Evolutionary conservation across 2,329 filamentous ascomycete genomes (phyloP), one percentile per base, ranked within the genome.

Genomic region (Annulohypoxylon truncatum): DNA sequence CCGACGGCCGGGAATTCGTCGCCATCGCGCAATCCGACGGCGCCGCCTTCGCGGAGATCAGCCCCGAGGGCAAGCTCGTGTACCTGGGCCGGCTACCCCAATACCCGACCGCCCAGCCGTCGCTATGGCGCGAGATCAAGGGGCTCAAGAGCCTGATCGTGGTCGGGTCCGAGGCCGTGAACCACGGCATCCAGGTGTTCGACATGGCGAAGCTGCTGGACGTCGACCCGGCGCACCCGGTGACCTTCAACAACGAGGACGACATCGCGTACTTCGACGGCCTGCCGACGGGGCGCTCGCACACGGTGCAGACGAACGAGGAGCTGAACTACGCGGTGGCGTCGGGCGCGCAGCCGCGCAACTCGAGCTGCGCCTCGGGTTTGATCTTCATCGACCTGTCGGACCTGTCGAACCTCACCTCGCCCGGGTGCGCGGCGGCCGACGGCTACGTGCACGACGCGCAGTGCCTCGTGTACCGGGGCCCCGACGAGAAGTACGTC

Each of bases 371-470:
- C 80, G 78, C 77, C 20, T 82, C 82, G 7, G 87, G 87, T 8
- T 79, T 89, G 53, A 87, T 87, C 77, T 87, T 87, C 79, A 84
- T 89, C 68, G 84, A 89, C 74, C 79, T 89, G 28, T 80, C 79
- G 3, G 82, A 88, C 67, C 80, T 85, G 10, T 76, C 81, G 6
- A 87, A 86, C 62, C 84, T 86, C 3, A 82, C 78, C 12, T 82
- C 79, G 20, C 82, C 84, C 5, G 87, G 86, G 44, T 89, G 86
- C 71, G 83, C 83, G 6, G 79, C 81, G 18, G 72, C 80, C 15
- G 86, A 88, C 72, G 86, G 85, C 35, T 89, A 89, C 73, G 85
- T 88, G 12, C 86, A 89, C 74, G 86, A 89, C 69, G 86, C 86
- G 1, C 86, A 89, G 75, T 89, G 86, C 73, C 77, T 89, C 38